phyloP scores from a whole-genome alignment of 805 yeast species.

The Hermanozyma aechmeae region DNA sequence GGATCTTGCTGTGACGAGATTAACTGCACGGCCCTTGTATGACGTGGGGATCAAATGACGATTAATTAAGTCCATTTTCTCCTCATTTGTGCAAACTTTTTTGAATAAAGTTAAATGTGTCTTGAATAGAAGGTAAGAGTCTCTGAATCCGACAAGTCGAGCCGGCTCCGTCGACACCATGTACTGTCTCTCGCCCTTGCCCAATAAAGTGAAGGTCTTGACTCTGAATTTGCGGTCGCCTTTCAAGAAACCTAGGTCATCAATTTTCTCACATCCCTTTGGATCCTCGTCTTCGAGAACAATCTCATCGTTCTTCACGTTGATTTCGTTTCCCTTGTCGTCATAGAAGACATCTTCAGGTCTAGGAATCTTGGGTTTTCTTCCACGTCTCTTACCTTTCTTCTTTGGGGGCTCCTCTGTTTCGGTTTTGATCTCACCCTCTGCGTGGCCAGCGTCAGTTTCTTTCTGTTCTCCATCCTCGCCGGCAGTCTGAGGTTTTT shows the following conservation, averaged over 20 bases:
- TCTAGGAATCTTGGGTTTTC: constrained; percentile 27
- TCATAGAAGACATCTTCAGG: constrained; percentile 41
- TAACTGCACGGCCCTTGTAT: constrained; percentile 83
- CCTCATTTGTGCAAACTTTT: constrained; percentile 62
- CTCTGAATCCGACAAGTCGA: constrained; percentile 87
- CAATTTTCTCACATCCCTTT: constrained; percentile 70
- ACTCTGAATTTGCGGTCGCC: constrained; percentile 73
- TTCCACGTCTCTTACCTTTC: constrained; percentile 17
- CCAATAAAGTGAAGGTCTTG: constrained; percentile 54
- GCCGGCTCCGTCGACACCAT: constrained; percentile 97
- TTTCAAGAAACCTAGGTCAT: constrained; percentile 51
- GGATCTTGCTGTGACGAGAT: constrained; percentile 83
- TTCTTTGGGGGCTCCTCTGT: constrained; percentile 21
- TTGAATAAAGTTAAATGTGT: constrained; percentile 73
- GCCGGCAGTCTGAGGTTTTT: constrained; percentile 1
- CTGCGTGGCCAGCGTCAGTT: constrained; percentile 1
- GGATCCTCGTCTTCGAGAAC: constrained; percentile 62
- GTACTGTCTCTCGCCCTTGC: constrained; percentile 62
- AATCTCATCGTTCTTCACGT: constrained; percentile 67
- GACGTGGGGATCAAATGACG: constrained; percentile 80
- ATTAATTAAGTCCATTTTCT: constrained; percentile 74
- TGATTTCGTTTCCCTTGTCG: constrained; percentile 58
- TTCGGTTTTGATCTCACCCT: constrained; percentile 2
- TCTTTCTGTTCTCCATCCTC: constrained; percentile 2
- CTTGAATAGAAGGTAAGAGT: constrained; percentile 81